Evolutionary conservation across 2,329 filamentous ascomycete species (phyloP), one percentile per base, ranked within the genome.

Genomic region (Pseudovirgaria hyperparasitica): DNA sequence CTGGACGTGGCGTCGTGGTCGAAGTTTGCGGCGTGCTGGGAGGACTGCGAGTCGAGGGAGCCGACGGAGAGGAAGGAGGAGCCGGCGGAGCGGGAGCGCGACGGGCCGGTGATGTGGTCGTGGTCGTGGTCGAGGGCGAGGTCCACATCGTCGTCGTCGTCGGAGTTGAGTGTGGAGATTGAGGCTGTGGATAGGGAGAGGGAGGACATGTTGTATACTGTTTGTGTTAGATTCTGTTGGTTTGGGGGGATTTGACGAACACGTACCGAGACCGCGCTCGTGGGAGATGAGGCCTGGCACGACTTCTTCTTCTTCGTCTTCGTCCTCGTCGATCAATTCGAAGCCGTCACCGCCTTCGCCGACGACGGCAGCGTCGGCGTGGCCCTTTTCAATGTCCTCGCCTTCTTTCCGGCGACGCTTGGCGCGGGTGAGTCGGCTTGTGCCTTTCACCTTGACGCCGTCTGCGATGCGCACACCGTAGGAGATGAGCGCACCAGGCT

Each of bases 1-100:
- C 82, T 87, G 37, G 76, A 67, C 3, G 87, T 81, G 15, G 87
- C 87, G 45, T 94, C 87, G 34, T 77, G 67, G 50, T 93, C 82
- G 66, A 96, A 96, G 31, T 74, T 65, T 31, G 68, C 65, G 13
- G 66, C 60, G 26, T 56, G 50, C 34, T 49, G 45, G 31, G 55
- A 57, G 16, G 44, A 54, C 27, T 57, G 60, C 26, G 65, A 65
- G 27, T 72, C 67, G 10, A 74, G 72, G 1, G 77, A 82, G 39
- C 76, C 68, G 23, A 80, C 71, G 1, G 79, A 85, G 21, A 77
- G 68, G 45, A 86, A 82, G 23, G 76, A 82, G 16, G 72, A 75
- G 19, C 73, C 67, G 29, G 76, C 68, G 1, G 73, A 76, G 32
- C 72, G 64, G 2, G 70, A 72, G 27, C 68, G 65, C 15, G 40